Conservation (phyloP, 2,329 filamentous ascomycete genomes). For the Plectosphaerella cucumerina region DNA sequence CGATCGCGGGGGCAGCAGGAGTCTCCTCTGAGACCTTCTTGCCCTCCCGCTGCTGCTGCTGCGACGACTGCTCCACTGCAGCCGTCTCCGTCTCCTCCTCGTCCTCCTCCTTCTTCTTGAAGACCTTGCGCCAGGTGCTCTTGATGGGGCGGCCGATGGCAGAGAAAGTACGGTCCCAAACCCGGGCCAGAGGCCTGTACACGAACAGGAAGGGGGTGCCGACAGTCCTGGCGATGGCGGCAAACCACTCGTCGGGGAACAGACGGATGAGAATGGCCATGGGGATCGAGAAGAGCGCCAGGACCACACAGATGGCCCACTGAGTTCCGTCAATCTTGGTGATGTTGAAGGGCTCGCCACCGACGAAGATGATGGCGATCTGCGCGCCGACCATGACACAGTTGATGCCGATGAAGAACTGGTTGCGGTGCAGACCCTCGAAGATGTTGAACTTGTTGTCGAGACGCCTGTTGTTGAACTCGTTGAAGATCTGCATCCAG, state of each 20-base stretch:
- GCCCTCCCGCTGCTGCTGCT: background rate
- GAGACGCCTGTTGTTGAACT: conserved; percentile 60
- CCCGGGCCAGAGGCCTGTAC: conserved; percentile 4
- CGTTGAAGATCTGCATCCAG: conserved; percentile 71
- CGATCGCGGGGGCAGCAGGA: background rate
- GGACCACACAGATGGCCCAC: conserved; percentile 50
- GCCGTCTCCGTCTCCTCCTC: conserved; percentile 3
- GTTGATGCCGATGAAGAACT: conserved; percentile 55
- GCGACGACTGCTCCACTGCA: background rate
- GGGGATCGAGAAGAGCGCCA: conserved; percentile 44
- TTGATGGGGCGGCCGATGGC: conserved; percentile 6
- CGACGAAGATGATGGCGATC: conserved; percentile 53
- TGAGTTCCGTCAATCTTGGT: conserved; percentile 40
- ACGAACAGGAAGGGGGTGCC: conserved; percentile 1
- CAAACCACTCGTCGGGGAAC: conserved; percentile 43
- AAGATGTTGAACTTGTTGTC: conserved; percentile 62
- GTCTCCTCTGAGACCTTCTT: background rate
- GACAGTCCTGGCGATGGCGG: conserved; percentile 20
- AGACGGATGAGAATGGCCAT: conserved; percentile 44
- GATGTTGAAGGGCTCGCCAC: conserved; percentile 50
- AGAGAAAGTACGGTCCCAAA: conserved; percentile 1
- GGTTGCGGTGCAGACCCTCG: conserved; percentile 51
- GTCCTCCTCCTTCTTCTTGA: conserved; percentile 3
- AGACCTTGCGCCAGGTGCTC: conserved; percentile 1
- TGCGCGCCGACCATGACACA: conserved; percentile 54